These are phyloP conservation scores for Trichoderma endophyticum DNA, from an alignment of 2,329 filamentous ascomycete species.

Conservation along the genomic window DNA sequence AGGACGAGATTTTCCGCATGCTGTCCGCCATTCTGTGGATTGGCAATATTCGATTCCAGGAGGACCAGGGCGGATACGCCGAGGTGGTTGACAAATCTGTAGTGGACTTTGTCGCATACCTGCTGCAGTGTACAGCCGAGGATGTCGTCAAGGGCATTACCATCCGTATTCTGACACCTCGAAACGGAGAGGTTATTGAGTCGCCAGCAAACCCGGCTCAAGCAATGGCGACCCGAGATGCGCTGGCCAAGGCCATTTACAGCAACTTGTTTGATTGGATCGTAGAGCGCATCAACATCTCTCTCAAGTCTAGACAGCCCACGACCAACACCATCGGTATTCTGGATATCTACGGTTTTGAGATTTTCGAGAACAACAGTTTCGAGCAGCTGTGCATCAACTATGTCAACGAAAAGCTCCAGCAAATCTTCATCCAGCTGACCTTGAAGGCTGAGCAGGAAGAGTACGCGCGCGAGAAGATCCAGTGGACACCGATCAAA, in stretches of 20 bases:
- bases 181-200: constrained; percentile 64
- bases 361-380: constrained; percentile 98
- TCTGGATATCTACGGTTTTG: constrained; percentile 97
- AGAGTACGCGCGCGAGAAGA: constrained; percentile 92
- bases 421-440: constrained; percentile 98
- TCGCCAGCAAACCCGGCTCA: constrained; percentile 84
- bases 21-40: constrained; percentile 88
- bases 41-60: constrained; percentile 86
- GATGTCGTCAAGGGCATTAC: constrained; percentile 85
- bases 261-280: constrained; percentile 99
- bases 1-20: constrained; percentile 97
- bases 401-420: constrained; percentile 98
- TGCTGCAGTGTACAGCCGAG: constrained; percentile 80
- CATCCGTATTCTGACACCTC: constrained; percentile 74
- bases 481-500: constrained; percentile 97
- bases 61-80: constrained; percentile 87
- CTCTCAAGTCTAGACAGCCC: constrained; percentile 72
- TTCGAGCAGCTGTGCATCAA: constrained; percentile 99
- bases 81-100: constrained; percentile 84
- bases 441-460: constrained; percentile 97
- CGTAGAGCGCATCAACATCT: constrained; percentile 84
- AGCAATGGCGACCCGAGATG: constrained; percentile 82
- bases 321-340: constrained; percentile 89
- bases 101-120: constrained; percentile 89
- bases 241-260: constrained; percentile 92